Evolutionary conservation across 371 early-diverging fungal genomes (phyloP).

Genomic region (Batrachochytrium dendrobatidis): DNA sequence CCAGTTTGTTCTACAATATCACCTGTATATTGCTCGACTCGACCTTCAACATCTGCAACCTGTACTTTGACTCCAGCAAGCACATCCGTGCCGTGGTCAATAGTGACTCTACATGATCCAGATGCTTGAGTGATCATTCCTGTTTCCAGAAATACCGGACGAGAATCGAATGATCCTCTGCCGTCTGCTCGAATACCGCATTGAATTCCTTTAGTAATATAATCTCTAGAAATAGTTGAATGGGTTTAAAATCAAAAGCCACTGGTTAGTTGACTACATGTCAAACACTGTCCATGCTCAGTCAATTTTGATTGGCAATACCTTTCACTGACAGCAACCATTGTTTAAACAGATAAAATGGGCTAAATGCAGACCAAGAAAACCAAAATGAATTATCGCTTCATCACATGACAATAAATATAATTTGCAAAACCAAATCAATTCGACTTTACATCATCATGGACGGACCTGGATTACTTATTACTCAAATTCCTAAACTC

Average conservation of each 20-base stretch:
- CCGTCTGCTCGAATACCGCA: slow-evolving; percentile 82
- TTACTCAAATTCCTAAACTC: neutral
- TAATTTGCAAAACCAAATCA: too few species aligned
- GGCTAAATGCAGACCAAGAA: too few species aligned
- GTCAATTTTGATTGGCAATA: too few species aligned
- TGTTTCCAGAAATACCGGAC: slow-evolving; percentile 67
- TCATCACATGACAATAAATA: too few species aligned
- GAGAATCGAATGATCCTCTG: slow-evolving; percentile 65
- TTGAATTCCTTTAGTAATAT: slow-evolving; percentile 75
- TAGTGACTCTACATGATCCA: slow-evolving; percentile 54
- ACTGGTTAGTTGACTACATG: too few species aligned
- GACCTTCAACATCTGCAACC: slow-evolving; percentile 58
- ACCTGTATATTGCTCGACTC: slow-evolving; percentile 29
- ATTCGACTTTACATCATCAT: too few species aligned
- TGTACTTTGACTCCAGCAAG: slow-evolving; percentile 91
- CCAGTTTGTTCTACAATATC: slow-evolving; percentile 38
- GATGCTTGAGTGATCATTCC: slow-evolving; percentile 81
- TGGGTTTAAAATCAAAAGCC: slow-evolving; percentile 4
- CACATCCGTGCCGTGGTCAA: slow-evolving; percentile 77
- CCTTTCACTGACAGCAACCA: too few species aligned
- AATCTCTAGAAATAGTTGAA: slow-evolving; percentile 54
- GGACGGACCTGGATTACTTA: too few species aligned
- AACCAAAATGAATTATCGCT: too few species aligned
- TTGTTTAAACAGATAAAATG: too few species aligned
- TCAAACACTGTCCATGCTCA: too few species aligned